phyloP scores from a whole-genome alignment of 306 rosid genomes.

The Prunus kanzakura region DNA sequence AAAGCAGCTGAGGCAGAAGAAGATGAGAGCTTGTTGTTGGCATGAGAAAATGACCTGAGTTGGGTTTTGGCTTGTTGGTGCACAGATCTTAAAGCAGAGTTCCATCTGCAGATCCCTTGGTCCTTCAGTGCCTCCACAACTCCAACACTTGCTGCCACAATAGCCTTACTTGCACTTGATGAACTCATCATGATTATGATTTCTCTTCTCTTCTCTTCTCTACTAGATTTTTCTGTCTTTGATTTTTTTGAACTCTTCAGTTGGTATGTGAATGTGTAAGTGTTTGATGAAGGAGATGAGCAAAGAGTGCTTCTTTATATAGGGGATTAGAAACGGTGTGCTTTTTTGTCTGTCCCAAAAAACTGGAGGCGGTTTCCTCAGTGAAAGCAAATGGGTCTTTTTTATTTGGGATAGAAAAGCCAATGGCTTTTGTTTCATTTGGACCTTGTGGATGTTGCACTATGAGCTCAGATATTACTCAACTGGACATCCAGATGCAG shows the following conservation, averaged over 20 bases:
- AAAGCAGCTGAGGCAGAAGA: slow-evolving; percentile 11
- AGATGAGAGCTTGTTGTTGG: slow-evolving; percentile 21
- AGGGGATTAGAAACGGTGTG: not conserved
- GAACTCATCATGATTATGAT: slow-evolving; percentile 17
- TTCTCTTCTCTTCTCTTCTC: not conserved
- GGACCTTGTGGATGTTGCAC: too few species aligned
- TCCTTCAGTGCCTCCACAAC: slow-evolving; percentile 40
- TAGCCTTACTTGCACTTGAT: slow-evolving; percentile 13
- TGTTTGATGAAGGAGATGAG: not conserved
- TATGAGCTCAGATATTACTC: not conserved
- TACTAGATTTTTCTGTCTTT: not conserved
- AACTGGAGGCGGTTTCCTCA: not conserved
- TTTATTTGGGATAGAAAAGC: not conserved
- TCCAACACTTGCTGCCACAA: slow-evolving; percentile 35
- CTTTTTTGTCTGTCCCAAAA: not conserved
- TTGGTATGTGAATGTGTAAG: not conserved
- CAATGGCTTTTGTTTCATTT: not conserved
- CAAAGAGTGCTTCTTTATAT: not conserved
- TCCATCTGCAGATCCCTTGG: slow-evolving; percentile 44
- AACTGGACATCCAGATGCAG: not conserved
- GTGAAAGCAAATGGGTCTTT: too few species aligned
- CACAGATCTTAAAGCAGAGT: slow-evolving; percentile 14
- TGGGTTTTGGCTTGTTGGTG: slow-evolving; percentile 29
- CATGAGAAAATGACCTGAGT: slow-evolving; percentile 17
- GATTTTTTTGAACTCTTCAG: not conserved